Percentiles rank a stretch among this genome's conserved stretches.
Evolutionary conservation across 495 filamentous ascomycete genomes (phyloP).

Genomic region (Penicillium turbatum): DNA sequence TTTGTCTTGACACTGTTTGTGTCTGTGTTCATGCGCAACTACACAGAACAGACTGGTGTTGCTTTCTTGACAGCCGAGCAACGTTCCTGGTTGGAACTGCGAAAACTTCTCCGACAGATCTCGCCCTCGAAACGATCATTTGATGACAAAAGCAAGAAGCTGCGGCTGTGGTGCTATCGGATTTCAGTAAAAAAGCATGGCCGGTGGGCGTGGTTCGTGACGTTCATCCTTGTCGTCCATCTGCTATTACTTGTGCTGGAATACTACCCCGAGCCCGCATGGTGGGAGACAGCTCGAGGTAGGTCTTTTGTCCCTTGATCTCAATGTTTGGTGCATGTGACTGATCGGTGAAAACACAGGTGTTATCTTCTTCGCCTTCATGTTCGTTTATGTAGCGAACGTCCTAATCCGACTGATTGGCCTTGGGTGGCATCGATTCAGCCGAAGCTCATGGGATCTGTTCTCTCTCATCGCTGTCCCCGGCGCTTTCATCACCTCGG

Average conservation of each 20-base stretch:
- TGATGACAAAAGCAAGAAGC: constrained; percentile 63
- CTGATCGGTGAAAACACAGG: constrained; percentile 37
- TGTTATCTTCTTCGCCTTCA: constrained; percentile 77
- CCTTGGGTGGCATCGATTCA: constrained; percentile 88
- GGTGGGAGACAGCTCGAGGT: constrained; percentile 64
- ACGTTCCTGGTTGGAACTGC: constrained; percentile 91
- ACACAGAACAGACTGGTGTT: constrained; percentile 97
- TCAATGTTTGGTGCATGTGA: constrained; percentile 1
- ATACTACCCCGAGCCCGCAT: constrained; percentile 65
- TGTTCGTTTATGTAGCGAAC: constrained; percentile 79
- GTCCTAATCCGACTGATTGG: constrained; percentile 80
- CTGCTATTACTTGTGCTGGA: constrained; percentile 79
- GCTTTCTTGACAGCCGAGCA: constrained; percentile 96
- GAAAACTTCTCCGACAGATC: constrained; percentile 90
- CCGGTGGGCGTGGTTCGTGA: constrained; percentile 82
- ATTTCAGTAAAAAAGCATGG: constrained; percentile 92
- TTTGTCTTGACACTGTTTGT: constrained; percentile 98
- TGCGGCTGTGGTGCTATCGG: constrained; percentile 92
- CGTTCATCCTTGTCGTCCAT: constrained; percentile 73
- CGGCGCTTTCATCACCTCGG: constrained; percentile 75
- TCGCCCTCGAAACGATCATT: constrained; percentile 86
- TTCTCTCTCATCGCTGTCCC: constrained; percentile 81
- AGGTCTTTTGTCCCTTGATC: constrained; percentile 11
- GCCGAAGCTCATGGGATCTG: constrained; percentile 91
- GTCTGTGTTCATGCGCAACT: constrained; percentile 99